Evolutionary conservation across 2,329 filamentous ascomycete genomes (phyloP).

Genomic region (Colletotrichum sp.): DNA sequence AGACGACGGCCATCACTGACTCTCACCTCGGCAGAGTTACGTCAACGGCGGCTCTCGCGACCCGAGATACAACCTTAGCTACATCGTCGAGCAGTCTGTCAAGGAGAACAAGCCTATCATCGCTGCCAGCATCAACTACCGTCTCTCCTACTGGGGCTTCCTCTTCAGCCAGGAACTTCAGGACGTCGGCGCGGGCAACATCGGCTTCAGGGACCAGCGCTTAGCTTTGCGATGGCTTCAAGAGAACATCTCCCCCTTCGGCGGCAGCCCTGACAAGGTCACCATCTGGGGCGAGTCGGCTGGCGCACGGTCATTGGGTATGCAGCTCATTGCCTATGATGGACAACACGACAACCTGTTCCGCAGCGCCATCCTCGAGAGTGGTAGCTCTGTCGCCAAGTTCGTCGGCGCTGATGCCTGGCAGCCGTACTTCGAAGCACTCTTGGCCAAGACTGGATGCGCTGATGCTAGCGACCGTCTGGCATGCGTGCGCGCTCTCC

Average conservation of each 20-base stretch:
- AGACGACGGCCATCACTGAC: neutral
- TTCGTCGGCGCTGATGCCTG: conserved; percentile 58
- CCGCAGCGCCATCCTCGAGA: conserved; percentile 70
- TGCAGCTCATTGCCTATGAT: conserved; percentile 66
- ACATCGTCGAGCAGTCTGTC: conserved; percentile 38
- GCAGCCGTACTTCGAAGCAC: conserved; percentile 23
- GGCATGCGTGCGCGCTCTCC: conserved; percentile 57
- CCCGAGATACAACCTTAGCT: conserved; percentile 37
- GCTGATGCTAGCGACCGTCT: conserved; percentile 49
- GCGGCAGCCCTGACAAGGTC: conserved; percentile 67
- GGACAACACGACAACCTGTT: conserved; percentile 68
- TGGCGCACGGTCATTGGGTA: conserved; percentile 63
- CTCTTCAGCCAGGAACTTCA: conserved; percentile 60
- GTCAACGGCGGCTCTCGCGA: conserved; percentile 34
- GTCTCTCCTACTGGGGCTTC: conserved; percentile 67
- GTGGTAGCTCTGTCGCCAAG: conserved; percentile 56
- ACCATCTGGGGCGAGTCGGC: conserved; percentile 70
- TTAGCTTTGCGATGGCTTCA: conserved; percentile 66
- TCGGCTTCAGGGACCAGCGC: conserved; percentile 66
- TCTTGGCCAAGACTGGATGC: conserved; percentile 33
- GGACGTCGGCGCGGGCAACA: conserved; percentile 59
- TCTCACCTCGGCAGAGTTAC: conserved; percentile 23
- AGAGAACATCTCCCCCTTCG: conserved; percentile 69
- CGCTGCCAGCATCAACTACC: conserved; percentile 70
- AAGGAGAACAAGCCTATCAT: conserved; percentile 60